These are phyloP conservation scores for Lunasporangiospora selenospora DNA, from an alignment of 192 early-diverging fungal genomes.

Conservation along the genomic window DNA sequence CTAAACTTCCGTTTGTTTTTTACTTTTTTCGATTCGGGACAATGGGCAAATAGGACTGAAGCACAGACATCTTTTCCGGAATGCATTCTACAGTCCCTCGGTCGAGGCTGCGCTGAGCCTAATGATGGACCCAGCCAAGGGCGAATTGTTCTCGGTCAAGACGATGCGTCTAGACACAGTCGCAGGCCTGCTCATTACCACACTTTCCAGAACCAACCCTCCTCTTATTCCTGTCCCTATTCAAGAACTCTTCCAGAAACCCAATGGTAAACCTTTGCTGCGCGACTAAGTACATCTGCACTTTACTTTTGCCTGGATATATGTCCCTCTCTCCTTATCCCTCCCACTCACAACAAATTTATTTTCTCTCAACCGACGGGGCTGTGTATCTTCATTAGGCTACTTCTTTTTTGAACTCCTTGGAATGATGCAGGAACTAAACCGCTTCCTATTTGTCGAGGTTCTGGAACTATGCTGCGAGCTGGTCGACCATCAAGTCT, in stretches of 20 bases:
- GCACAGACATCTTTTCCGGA: conserved; percentile 35
- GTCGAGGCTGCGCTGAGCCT: conserved; percentile 17
- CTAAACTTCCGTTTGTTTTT: too few relatives aligned
- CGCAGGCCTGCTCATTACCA: conserved; percentile 30
- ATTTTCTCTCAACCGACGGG: too few relatives aligned
- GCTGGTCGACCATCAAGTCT: conserved; percentile 19
- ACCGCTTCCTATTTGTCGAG: conserved; percentile 46
- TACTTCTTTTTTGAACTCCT: conserved; percentile 38
- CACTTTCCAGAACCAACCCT: conserved; percentile 29
- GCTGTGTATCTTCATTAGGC: too few relatives aligned
- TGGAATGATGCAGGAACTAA: conserved; percentile 26
- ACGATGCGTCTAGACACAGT: conserved; percentile 44
- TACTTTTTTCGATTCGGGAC: too few relatives aligned
- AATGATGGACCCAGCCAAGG: conserved; percentile 6
- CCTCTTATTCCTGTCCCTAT: conserved; percentile 24
- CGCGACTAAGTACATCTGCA: too few relatives aligned
- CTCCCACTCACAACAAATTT: too few relatives aligned
- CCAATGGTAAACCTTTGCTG: conserved; percentile 31
- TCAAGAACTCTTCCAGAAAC: conserved; percentile 32
- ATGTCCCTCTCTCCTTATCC: too few relatives aligned
- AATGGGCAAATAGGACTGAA: conserved; percentile 34
- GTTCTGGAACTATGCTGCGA: conserved; percentile 39
- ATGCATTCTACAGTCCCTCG: conserved; percentile 36
- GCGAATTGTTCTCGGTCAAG: conserved; percentile 26
- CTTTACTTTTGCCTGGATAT: neutral